These are phyloP conservation scores for Pseudogymnoascus sp. DNA, from an alignment of 2,329 filamentous ascomycete genomes.

Conservation along the genomic window DNA sequence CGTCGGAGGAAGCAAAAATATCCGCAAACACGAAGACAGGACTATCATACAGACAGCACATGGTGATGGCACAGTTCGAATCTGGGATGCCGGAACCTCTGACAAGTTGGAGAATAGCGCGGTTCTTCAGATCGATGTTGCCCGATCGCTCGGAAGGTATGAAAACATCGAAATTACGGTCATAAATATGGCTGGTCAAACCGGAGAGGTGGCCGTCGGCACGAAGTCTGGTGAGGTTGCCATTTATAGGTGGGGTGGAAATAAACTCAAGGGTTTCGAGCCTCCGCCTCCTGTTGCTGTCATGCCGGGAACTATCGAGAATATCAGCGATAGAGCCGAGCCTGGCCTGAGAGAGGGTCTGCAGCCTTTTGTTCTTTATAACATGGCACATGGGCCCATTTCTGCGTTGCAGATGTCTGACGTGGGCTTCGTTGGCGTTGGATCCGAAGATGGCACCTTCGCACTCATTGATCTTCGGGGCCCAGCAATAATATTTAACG, in stretches of 20 bases:
- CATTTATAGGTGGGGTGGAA: conserved; percentile 80
- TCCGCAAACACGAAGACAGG: conserved; percentile 71
- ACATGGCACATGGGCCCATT: conserved; percentile 74
- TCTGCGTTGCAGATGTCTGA: conserved; percentile 78
- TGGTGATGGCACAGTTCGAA: conserved; percentile 78
- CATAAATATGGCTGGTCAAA: conserved; percentile 72
- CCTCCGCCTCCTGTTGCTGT: conserved; percentile 42
- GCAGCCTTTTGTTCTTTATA: conserved; percentile 69
- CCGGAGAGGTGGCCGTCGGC: conserved; percentile 78
- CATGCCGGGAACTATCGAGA: conserved; percentile 61
- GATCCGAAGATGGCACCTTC: conserved; percentile 73
- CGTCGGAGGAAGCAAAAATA: conserved; percentile 56
- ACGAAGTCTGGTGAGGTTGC: conserved; percentile 75
- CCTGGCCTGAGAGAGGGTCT: conserved; percentile 67
- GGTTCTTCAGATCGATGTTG: conserved; percentile 77
- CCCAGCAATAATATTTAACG: conserved; percentile 72
- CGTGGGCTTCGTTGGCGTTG: conserved; percentile 82
- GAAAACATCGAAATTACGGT: conserved; percentile 66
- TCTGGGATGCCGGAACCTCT: conserved; percentile 87
- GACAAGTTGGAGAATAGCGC: conserved; percentile 86
- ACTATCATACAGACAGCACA: conserved; percentile 83
- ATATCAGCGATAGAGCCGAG: conserved; percentile 66
- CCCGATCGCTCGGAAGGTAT: conserved; percentile 69
- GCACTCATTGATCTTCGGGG: conserved; percentile 82
- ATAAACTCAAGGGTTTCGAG: conserved; percentile 61